These are phyloP conservation scores for Linanthus parryae DNA, from an alignment of 148 eudicot species.

Conservation along the genomic window DNA sequence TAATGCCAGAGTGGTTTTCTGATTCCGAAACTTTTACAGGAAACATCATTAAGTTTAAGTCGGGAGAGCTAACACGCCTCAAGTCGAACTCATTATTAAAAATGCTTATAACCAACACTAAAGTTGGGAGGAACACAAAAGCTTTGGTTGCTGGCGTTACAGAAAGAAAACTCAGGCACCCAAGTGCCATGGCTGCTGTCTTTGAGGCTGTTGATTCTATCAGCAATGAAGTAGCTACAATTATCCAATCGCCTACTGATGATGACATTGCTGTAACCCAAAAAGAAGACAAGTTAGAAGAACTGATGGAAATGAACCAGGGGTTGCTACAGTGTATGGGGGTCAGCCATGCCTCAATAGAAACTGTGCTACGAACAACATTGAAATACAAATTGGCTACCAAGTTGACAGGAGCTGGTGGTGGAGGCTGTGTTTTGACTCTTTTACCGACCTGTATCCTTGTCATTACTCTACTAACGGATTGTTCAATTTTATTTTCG, in stretches of 20 bases:
- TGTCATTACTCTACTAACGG: conserved; percentile 4
- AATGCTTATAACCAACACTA: conserved; percentile 93
- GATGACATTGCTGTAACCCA: conserved; percentile 53
- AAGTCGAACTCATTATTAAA: conserved; percentile 63
- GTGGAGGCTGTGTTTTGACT: conserved; percentile 95
- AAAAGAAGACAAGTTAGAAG: conserved; percentile 75
- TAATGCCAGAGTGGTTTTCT: not conserved
- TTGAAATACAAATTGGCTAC: conserved; percentile 73
- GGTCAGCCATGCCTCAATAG: conserved; percentile 94
- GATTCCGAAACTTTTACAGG: conserved; percentile 35
- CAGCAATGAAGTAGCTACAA: conserved; percentile 69
- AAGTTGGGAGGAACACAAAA: conserved; percentile 92
- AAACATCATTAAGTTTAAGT: conserved; percentile 79
- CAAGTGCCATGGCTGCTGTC: conserved; percentile 67
- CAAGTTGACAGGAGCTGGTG: conserved; percentile 97
- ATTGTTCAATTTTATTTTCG: not conserved
- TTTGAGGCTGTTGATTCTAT: conserved; percentile 86
- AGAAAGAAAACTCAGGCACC: conserved; percentile 66
- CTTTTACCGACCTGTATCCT: conserved; percentile 89
- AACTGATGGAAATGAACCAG: conserved; percentile 95
- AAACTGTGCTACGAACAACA: conserved; percentile 73
- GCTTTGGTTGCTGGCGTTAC: conserved; percentile 89
- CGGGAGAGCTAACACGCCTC: conserved; percentile 71
- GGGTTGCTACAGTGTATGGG: conserved; percentile 97
- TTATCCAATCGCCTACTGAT: conserved; percentile 52